Evolutionary conservation across 2,329 filamentous ascomycete species (phyloP), one percentile per base, ranked within the genome.

Genomic region (Fusarium miscanthi): DNA sequence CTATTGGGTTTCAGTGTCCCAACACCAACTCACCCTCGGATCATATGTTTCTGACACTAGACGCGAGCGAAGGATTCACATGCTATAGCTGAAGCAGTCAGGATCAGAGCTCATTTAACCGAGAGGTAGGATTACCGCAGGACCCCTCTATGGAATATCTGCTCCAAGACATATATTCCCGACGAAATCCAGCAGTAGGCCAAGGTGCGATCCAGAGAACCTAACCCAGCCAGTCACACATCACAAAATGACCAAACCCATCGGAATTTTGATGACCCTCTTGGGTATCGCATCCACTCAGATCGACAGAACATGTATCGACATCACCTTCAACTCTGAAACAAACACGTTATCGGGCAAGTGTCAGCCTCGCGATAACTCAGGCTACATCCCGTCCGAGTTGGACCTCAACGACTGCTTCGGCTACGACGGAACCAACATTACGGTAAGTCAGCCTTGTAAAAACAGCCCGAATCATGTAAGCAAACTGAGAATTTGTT

Each of bases 401-500:
- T 2, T 68, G 11, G 48, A 68, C 9, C 63, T 68, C 3, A 49
- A 68, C 13, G 30, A n/a, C 2, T 68, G 65, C 12, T 68, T 68
- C 9, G 65, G 65, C 9, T 68, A 68, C 6, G 37, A 68, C 11
- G 63, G 48, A 0, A 53, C 33, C 2, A n/a, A 38, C 4, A 35
- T 68, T 8, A 68, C 48, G 8, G 63, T 54, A 49, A 43, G 41
- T 40, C 19, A 4, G 7, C 0, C 14, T n/a, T 14, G 10, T 8
- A 2, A 4, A n/a, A 5, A 19, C 4, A 1, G 3, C 17, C 11
- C 4, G 10, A 6, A 1, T 40, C 2, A 2, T 16, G 7, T 6
- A n/a, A 17, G 10, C 8, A n/a, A 17, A 7, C 23, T 53, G 1
- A 53, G 13, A 13, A 1, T n/a, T 3, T n/a, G 19, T 40, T 4